Percentiles rank a stretch among this genome's conserved stretches.
These are phyloP conservation scores for Daedaleopsis sinensis DNA, from an alignment of 768 basidiomycete species.

Conservation along the genomic window DNA sequence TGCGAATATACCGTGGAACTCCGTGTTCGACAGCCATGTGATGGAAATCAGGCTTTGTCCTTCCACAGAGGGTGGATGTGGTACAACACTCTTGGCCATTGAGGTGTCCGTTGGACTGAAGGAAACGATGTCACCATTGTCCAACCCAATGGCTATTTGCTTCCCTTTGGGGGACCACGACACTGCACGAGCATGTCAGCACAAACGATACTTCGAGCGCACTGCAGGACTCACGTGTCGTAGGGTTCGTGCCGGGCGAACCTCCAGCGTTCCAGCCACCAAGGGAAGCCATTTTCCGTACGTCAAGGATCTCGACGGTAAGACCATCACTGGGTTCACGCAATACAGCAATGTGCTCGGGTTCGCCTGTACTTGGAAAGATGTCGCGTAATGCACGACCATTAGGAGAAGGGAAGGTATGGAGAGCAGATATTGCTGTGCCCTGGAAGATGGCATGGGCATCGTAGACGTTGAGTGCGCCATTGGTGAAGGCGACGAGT, in stretches of 20 bases:
- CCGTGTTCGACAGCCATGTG: constrained; percentile 70
- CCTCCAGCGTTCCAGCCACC: constrained; percentile 59
- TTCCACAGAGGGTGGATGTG: constrained; percentile 53
- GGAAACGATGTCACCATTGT: constrained; percentile 70
- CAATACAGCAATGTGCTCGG: constrained; percentile 65
- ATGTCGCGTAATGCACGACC: constrained; percentile 54
- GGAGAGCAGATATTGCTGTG: constrained; percentile 49
- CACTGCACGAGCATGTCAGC: constrained; percentile 44
- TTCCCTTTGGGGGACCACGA: constrained; percentile 90
- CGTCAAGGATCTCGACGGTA: constrained; percentile 64
- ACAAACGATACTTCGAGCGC: background rate
- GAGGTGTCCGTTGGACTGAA: constrained; percentile 60
- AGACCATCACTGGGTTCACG: constrained; percentile 39
- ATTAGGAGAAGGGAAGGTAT: constrained; percentile 48
- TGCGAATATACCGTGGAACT: constrained; percentile 68
- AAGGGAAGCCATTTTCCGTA: constrained; percentile 46
- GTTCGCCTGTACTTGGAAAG: constrained; percentile 63
- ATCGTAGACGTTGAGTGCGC: constrained; percentile 64
- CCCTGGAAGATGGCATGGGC: constrained; percentile 51
- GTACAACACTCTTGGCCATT: constrained; percentile 58
- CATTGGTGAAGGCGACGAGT: constrained; percentile 59
- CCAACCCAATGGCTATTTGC: constrained; percentile 76
- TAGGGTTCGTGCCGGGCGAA: constrained; percentile 53
- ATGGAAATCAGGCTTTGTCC: constrained; percentile 52
- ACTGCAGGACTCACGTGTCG: constrained; percentile 52